Base-by-base conservation (phyloP, 2,329 filamentous ascomycete species). In the Alternaria ventricosa region DNA sequence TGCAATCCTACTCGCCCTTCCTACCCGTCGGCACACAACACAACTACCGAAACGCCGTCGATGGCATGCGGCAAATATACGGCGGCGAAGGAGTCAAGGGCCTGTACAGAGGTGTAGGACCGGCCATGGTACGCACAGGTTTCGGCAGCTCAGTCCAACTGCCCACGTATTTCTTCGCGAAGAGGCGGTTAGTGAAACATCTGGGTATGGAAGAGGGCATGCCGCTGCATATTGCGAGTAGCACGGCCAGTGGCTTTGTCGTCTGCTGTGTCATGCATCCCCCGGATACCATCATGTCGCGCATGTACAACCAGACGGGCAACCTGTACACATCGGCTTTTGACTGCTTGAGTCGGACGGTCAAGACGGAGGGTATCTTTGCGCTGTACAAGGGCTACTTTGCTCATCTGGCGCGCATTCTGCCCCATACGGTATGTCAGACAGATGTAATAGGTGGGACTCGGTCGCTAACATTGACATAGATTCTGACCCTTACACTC, bases 231-330 rank as follows among this genome's bases (percentile, higher is more conserved):
- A 84, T 99, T 69, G 87, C 93, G 41, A 97, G 93, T 80, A 97
- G 94, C 73, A 90, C 95, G 5, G 90, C 89, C 41, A 97, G 93
- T 75, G 96, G 96, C 1, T 97, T 99, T 75, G 96, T 97, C 12
- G 96, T 99, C 18, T 99, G 96, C 84, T 93, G 92, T 72, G 90
- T 98, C 68, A 99, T 99, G 96, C 96, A 99, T 77, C 96, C 96
- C 57, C 96, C 96, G 87, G 96, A 99, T 80, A 99, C 96, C 6
- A 92, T 99, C 82, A 99, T 99, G 96, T 96, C 93, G 66, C 91
- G 96, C 67, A 90, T 99, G 85, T 99, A 99, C 86, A 99, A 99
- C 84, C 96, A 99, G 81, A 97, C 94, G 66, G 96, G 96, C 56
- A 97, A 97, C 78, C 87, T 99, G n/a, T 99, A 99, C 85, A 90